phyloP scores from a whole-genome alignment of 208 protist genomes.

The Trypanosoma vivax region DNA sequence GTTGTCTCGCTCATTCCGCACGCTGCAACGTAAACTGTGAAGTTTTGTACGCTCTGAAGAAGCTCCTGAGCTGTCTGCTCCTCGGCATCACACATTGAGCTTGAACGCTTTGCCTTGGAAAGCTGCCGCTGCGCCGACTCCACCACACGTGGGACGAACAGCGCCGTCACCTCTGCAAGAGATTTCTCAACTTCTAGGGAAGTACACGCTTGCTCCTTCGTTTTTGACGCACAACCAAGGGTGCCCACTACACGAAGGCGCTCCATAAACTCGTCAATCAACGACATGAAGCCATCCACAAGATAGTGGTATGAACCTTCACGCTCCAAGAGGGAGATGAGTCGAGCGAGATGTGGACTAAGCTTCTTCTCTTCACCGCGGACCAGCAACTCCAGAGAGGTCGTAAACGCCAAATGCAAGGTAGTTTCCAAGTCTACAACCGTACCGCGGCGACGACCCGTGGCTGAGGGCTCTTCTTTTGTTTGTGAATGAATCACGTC shows the following conservation, averaged over 20 bases:
- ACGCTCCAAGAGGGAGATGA: constrained; percentile 33
- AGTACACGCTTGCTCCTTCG: not conserved
- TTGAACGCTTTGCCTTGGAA: constrained; percentile 3
- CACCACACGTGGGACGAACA: constrained; percentile 35
- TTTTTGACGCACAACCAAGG: not conserved
- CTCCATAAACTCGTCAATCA: constrained; percentile 24
- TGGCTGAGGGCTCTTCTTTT: no score
- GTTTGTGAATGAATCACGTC: not conserved
- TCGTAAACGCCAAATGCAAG: constrained; percentile 30
- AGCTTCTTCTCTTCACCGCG: constrained; percentile 30
- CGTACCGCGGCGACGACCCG: not conserved
- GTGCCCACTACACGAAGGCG: constrained; percentile 10
- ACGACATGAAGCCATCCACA: constrained; percentile 25
- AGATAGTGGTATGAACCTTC: constrained; percentile 28
- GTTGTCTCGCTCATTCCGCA: constrained; percentile 38
- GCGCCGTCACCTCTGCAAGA: constrained; percentile 30
- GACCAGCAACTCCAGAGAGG: constrained; percentile 30
- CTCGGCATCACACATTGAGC: constrained; percentile 12
- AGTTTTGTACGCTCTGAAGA: constrained; percentile 24
- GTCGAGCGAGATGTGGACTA: constrained; percentile 15
- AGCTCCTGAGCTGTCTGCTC: constrained; percentile 8
- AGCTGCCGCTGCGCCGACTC: constrained; percentile 19
- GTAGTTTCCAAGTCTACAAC: constrained; percentile 5
- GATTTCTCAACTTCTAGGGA: constrained; percentile 24
- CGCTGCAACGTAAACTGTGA: constrained; percentile 25